These are phyloP conservation scores for Apiospora arundinis DNA, from an alignment of 2,329 filamentous ascomycete species.

Conservation along the genomic window DNA sequence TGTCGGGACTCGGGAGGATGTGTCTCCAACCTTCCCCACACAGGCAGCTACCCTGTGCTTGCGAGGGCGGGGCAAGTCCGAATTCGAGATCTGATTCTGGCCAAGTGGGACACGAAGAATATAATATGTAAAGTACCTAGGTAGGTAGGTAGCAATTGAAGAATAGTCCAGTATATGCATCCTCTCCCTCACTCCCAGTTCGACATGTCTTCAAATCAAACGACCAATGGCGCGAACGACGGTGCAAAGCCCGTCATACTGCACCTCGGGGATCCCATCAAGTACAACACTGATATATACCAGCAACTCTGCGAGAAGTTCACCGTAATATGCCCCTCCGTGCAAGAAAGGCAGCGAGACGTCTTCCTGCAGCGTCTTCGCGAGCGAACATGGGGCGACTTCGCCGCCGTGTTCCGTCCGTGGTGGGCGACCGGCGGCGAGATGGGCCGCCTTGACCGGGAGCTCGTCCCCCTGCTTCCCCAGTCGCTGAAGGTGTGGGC, in stretches of 20 bases:
- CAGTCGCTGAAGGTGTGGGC: constrained; percentile 61
- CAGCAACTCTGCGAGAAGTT: constrained; percentile 37
- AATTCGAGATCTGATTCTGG: neutral
- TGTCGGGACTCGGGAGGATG: neutral
- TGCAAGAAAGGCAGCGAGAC: constrained; percentile 45
- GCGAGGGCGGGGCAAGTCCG: neutral
- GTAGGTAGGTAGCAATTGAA: too few relatives aligned
- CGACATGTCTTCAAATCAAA: neutral
- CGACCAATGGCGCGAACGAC: neutral
- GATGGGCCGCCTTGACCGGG: constrained; percentile 68
- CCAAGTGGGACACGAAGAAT: neutral
- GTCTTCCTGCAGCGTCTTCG: constrained; percentile 46
- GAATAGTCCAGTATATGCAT: neutral
- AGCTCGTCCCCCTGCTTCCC: constrained; percentile 62
- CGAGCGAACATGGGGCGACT: constrained; percentile 49
- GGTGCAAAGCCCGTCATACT: constrained; percentile 36
- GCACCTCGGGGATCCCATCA: constrained; percentile 41
- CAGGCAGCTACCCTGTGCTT: neutral
- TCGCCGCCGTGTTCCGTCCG: constrained; percentile 57
- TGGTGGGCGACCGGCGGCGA: constrained; percentile 71
- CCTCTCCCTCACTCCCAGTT: neutral
- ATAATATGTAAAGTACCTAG: too few relatives aligned
- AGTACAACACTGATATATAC: constrained; percentile 41
- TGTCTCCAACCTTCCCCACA: constrained; percentile 5
- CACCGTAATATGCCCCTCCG: constrained; percentile 43